Evolutionary conservation across 352 stramenopile species (phyloP), one percentile per base, ranked within the genome.

Genomic region (Phytopythium sindhum): DNA sequence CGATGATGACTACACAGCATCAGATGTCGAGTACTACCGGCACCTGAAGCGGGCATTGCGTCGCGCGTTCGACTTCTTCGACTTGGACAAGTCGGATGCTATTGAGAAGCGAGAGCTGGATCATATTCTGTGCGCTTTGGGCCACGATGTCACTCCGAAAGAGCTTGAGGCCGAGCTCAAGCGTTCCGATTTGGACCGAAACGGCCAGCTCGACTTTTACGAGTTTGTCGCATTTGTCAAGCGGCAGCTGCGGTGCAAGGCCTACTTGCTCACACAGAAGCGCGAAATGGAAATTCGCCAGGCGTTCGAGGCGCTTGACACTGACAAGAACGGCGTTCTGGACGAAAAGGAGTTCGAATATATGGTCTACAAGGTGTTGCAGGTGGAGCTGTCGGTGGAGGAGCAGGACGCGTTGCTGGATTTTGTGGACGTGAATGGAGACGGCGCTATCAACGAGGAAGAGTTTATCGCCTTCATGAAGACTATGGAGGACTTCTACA

Each of bases 391-490:
- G 6, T 88, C 85, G 0, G 73, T 90, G 2, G 83, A 91, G 61
- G 82, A 93, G 53, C 82, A 90, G 50, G 73, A 86, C 53, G 79
- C 82, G 15, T 62, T 93, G 41, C 61, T 91, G 10, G 84, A 91
- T 66, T 87, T 88, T 45, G 74, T 90, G 0, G 82, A 91, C 42
- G 77, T 65, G 24, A 84, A 85, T 41, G 74, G 74, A 4, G 82
- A 91, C 57, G 82, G 83, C 8, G 69, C 64, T 12, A 85, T 93
- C 37, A 84, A 82, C 35, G 76, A 87, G 63, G 73, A 88, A 7
- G 81, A 90, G 51, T 91, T 93, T 24, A 89, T 89, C 41, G 56
- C 61, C 19, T 93, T 93, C 59, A 88, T 93, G 67, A 86, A 85
- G 65, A 68, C 81, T 1, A 71, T 93, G 56, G 80, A 92, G 35